Conservation (phyloP, 192 early-diverging fungal genomes). For the Mortierella claussenii region DNA sequence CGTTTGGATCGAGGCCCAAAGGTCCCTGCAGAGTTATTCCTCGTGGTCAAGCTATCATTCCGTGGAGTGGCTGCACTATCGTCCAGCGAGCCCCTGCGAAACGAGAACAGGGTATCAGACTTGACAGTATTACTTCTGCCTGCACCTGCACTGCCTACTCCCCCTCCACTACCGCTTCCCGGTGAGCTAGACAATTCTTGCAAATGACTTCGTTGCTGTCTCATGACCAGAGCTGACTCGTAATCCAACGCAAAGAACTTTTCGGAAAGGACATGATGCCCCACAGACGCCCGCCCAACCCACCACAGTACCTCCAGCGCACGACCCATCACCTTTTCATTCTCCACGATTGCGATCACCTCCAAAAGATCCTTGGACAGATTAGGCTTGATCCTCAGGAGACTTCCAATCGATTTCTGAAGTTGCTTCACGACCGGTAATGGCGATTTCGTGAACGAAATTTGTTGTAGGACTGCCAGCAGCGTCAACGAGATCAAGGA, state of each 20-base stretch:
- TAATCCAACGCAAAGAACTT: slow-evolving; percentile 39
- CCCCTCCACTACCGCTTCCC: too few relatives aligned
- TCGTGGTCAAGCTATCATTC: neutral
- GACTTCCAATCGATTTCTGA: slow-evolving; percentile 57
- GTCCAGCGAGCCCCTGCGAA: slow-evolving; percentile 20
- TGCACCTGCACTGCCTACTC: too few relatives aligned
- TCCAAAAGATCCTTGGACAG: slow-evolving; percentile 63
- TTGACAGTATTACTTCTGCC: slow-evolving; percentile 8
- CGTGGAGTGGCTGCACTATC: slow-evolving; percentile 6
- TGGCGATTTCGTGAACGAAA: slow-evolving; percentile 49
- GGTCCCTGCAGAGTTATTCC: slow-evolving; percentile 13
- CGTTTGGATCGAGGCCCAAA: slow-evolving; percentile 9
- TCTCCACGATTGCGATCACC: slow-evolving; percentile 57
- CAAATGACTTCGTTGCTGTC: slow-evolving; percentile 4
- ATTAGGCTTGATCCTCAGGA: slow-evolving; percentile 60
- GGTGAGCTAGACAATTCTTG: too few relatives aligned
- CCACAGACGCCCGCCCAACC: slow-evolving; percentile 28
- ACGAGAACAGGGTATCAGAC: slow-evolving; percentile 23
- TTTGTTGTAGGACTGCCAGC: slow-evolving; percentile 59
- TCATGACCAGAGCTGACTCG: slow-evolving; percentile 24
- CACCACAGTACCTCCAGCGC: slow-evolving; percentile 58
- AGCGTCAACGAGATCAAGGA: slow-evolving; percentile 64
- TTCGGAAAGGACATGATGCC: slow-evolving; percentile 27
- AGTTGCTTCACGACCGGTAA: slow-evolving; percentile 57
- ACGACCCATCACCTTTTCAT: slow-evolving; percentile 38